Evolutionary conservation across 2,329 filamentous ascomycete genomes (phyloP).

Genomic region (Cladophialophora yegresii): DNA sequence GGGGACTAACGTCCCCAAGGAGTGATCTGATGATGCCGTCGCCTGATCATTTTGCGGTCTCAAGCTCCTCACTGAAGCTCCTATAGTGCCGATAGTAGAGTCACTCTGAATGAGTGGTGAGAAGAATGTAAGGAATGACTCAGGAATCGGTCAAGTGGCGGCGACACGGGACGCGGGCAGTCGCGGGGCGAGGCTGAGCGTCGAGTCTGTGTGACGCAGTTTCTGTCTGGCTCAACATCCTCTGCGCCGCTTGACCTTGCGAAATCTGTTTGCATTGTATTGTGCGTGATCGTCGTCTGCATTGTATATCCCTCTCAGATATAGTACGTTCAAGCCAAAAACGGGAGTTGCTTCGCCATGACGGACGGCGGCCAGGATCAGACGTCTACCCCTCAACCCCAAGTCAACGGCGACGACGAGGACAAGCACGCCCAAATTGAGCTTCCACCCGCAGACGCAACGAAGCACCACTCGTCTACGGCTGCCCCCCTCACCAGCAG

Average conservation of each 20-base stretch:
- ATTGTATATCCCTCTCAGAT: background rate
- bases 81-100: background rate
- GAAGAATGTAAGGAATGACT: background rate
- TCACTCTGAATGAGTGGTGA: background rate
- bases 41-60: background rate
- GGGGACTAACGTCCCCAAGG: background rate
- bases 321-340: background rate
- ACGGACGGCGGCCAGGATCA: slow-evolving; percentile 17
- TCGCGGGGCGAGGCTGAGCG: background rate
- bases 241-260: background rate
- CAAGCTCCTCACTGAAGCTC: background rate
- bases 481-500: slow-evolving; percentile 39
- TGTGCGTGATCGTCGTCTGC: background rate
- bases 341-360: slow-evolving; percentile 13
- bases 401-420: slow-evolving; percentile 7
- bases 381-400: slow-evolving; percentile 6
- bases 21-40: background rate
- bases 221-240: background rate
- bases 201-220: background rate
- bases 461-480: slow-evolving; percentile 3
- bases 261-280: background rate
- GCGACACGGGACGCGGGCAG: background rate
- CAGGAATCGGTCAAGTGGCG: background rate
- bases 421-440: slow-evolving; percentile 26
- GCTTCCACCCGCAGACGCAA: slow-evolving; percentile 13